Evolutionary conservation across 805 yeast genomes (phyloP).

Genomic region (Ogataea degrootiae): DNA sequence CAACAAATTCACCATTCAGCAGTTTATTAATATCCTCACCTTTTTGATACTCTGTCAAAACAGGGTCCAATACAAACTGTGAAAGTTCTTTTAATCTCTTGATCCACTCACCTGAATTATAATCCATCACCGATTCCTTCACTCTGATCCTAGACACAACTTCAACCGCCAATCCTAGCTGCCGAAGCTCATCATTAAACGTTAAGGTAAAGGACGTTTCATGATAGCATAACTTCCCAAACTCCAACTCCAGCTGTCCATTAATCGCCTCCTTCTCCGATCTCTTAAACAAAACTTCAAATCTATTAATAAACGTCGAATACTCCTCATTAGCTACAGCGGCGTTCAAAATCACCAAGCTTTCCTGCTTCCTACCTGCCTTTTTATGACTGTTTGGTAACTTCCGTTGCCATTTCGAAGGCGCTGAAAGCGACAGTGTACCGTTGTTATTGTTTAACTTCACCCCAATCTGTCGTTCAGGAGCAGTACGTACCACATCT

Average conservation of each 20-base stretch:
- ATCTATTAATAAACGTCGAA: conserved; percentile 8
- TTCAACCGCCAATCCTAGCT: neutral
- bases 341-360: conserved; percentile 3
- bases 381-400: too few species aligned
- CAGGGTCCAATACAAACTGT: conserved; percentile 10
- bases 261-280: conserved; percentile 1
- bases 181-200: too few species aligned
- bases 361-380: conserved; percentile 1
- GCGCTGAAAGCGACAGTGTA: too few species aligned
- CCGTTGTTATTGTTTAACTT: too few species aligned
- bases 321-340: conserved; percentile 4
- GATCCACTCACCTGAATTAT: conserved; percentile 15
- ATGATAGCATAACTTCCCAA: neutral
- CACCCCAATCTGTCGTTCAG: too few species aligned
- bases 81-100: conserved; percentile 14
- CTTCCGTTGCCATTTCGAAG: too few species aligned
- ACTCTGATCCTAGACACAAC: conserved; percentile 5
- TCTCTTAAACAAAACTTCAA: conserved; percentile 7
- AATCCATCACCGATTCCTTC: conserved; percentile 14
- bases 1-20: neutral
- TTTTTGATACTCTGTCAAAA: conserved; percentile 22
- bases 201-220: neutral
- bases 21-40: conserved; percentile 1
- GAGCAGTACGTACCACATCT: too few species aligned
- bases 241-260: neutral